Conservation (phyloP, 73 alveolate genomes). For the Stentor roeselii region DNA sequence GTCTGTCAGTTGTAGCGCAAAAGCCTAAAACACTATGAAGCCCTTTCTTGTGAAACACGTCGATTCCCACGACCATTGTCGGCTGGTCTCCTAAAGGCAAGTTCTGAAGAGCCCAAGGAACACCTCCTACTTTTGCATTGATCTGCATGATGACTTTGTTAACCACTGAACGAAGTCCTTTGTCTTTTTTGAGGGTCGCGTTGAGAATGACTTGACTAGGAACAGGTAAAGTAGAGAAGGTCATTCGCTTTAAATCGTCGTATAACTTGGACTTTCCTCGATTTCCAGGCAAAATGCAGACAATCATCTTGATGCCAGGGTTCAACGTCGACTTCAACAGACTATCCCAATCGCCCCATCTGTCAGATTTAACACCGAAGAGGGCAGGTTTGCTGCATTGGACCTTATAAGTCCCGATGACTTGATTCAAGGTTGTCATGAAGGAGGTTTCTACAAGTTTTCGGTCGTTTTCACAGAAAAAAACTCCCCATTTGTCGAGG, state of each 20-base stretch:
- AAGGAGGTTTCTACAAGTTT: constrained; percentile 49
- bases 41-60: constrained; percentile 61
- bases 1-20: constrained; percentile 54
- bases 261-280: constrained; percentile 79
- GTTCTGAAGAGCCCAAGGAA: constrained; percentile 94
- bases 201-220: constrained; percentile 85
- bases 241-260: constrained; percentile 77
- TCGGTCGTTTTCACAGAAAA: constrained; percentile 66
- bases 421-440: constrained; percentile 49
- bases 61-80: constrained; percentile 84
- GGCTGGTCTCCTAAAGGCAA: constrained; percentile 80
- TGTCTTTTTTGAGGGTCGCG: constrained; percentile 69
- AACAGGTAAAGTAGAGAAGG: constrained; percentile 68
- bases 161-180: constrained; percentile 81
- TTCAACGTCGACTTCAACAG: constrained; percentile 37
- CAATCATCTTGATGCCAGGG: constrained; percentile 51
- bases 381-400: constrained; percentile 48
- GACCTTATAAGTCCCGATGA: constrained; percentile 44
- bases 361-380: constrained; percentile 40
- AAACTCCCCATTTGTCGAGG: constrained; percentile 79
- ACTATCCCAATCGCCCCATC: constrained; percentile 57
- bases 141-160: constrained; percentile 87
- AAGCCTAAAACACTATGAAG: constrained; percentile 59
- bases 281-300: constrained; percentile 81
- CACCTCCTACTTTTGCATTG: constrained; percentile 91